Evolutionary conservation across 768 basidiomycete species (phyloP).

Genomic region (Chlorophyllum brunneum): DNA sequence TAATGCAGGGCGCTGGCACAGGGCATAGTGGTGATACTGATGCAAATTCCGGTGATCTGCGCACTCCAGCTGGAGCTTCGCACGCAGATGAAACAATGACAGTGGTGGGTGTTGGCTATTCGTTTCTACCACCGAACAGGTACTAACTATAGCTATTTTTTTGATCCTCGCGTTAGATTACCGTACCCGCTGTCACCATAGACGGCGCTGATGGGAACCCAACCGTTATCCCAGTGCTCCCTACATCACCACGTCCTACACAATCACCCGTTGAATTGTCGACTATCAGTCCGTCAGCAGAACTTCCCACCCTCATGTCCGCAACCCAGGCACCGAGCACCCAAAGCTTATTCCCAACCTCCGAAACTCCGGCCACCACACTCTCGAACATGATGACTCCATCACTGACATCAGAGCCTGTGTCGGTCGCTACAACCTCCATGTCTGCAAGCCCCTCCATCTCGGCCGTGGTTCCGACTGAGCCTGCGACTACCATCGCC

Average conservation of each 20-base stretch:
- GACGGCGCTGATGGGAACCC: neutral
- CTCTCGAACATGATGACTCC: conserved; percentile 3
- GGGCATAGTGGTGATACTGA: neutral
- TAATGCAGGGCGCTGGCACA: conserved; percentile 5
- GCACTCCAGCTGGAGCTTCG: neutral
- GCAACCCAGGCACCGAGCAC: conserved; percentile 11
- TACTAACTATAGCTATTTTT: neutral
- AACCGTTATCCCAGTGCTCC: neutral
- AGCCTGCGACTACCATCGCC: conserved; percentile 6
- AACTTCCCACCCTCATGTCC: conserved; percentile 4
- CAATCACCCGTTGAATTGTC: neutral
- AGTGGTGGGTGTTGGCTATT: neutral
- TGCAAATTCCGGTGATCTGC: neutral
- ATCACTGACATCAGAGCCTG: neutral
- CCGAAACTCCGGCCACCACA: neutral
- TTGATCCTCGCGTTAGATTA: neutral
- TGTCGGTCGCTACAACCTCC: neutral
- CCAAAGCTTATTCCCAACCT: neutral
- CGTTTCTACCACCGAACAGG: neutral
- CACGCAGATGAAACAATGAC: conserved; percentile 3
- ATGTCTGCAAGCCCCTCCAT: neutral
- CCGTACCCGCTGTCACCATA: conserved; percentile 3
- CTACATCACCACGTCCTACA: neutral
- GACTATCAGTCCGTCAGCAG: conserved; percentile 5
- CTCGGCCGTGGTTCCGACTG: conserved; percentile 11